Evolutionary conservation across 2,329 filamentous ascomycete genomes (phyloP).

Genomic region (Fusarium armeniacum): DNA sequence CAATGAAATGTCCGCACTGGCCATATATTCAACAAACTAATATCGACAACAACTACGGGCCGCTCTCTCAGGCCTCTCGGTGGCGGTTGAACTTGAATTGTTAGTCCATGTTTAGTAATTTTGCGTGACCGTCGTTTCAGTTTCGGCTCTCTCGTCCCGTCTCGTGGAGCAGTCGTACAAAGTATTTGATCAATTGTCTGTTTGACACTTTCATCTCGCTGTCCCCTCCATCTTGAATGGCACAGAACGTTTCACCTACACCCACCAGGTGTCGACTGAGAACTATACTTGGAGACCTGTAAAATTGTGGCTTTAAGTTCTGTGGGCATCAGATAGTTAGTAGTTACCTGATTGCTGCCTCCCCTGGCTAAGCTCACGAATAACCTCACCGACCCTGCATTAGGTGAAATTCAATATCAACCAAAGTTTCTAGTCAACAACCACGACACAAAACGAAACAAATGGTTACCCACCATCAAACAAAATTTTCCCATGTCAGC

Average conservation of each 20-base stretch:
- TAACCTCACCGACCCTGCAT: conserved; percentile 25
- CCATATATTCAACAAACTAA: neutral
- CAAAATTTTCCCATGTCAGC: neutral
- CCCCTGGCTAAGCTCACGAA: conserved; percentile 9
- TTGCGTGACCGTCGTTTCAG: conserved; percentile 13
- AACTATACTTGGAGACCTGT: conserved; percentile 18
- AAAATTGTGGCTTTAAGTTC: conserved; percentile 8
- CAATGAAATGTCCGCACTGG: conserved; percentile 2
- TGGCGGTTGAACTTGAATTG: conserved; percentile 19
- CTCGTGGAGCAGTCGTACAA: conserved; percentile 25
- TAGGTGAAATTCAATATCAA: conserved; percentile 18
- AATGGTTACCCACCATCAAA: neutral
- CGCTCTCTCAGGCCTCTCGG: conserved; percentile 23
- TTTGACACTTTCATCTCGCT: conserved; percentile 26
- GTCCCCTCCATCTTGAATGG: conserved; percentile 18
- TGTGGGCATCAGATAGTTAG: too few relatives aligned
- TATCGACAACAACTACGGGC: conserved; percentile 9
- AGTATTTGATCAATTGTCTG: neutral
- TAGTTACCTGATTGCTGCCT: conserved; percentile 1
- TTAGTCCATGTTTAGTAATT: neutral
- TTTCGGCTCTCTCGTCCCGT: conserved; percentile 32
- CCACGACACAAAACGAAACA: conserved; percentile 1
- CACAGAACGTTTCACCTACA: conserved; percentile 31
- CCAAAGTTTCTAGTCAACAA: neutral
- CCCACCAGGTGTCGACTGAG: neutral